These are phyloP conservation scores for Didymella exigua DNA, from an alignment of 2,329 filamentous ascomycete species.

Conservation along the genomic window DNA sequence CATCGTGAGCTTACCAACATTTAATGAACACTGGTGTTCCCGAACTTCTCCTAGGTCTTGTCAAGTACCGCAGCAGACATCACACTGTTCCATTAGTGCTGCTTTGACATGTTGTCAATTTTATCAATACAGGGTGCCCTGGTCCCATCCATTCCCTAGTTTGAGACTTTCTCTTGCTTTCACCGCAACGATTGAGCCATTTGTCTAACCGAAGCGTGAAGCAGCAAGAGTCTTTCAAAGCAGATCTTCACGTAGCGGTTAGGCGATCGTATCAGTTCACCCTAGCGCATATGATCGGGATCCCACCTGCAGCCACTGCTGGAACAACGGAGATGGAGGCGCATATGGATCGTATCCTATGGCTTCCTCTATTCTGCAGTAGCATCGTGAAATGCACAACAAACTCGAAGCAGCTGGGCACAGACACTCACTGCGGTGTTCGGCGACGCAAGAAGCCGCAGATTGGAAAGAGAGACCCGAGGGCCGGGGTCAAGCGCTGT, in stretches of 20 bases:
- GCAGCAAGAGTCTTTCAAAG: background rate
- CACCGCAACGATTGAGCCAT: background rate
- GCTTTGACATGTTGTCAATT: background rate
- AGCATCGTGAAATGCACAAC: constrained; percentile 6
- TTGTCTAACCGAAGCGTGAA: background rate
- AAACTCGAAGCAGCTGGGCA: constrained; percentile 1
- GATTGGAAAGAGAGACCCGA: background rate
- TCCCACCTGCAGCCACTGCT: background rate
- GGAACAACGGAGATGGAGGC: constrained; percentile 14
- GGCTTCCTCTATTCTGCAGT: background rate
- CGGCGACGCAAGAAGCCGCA: background rate
- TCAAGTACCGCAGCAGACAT: too few species aligned
- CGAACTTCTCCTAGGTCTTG: too few species aligned
- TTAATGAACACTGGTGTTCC: too few species aligned
- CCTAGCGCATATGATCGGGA: background rate
- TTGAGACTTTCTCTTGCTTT: background rate
- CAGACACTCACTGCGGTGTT: background rate
- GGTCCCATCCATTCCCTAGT: constrained; percentile 1
- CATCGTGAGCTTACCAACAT: too few species aligned
- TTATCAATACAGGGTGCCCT: background rate
- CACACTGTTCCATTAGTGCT: too few species aligned
- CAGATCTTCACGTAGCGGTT: background rate
- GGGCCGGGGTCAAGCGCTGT: constrained; percentile 6
- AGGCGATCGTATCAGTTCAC: background rate
- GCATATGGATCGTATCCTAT: constrained; percentile 1